Base-by-base conservation (phyloP, 2,329 filamentous ascomycete species). In the Penicillium sp. region DNA sequence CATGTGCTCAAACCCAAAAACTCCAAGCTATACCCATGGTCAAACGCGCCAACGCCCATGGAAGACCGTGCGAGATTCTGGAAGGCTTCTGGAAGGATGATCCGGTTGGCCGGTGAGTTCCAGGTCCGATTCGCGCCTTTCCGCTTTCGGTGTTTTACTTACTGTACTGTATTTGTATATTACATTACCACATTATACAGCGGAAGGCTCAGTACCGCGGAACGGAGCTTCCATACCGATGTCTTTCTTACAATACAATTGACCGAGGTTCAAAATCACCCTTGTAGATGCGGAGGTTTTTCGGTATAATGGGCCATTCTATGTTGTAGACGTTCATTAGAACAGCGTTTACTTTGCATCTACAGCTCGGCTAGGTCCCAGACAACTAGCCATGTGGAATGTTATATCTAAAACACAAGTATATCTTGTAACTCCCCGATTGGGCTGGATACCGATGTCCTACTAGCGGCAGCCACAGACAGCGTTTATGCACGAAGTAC, bases 41-140 rank as follows among this genome's bases (percentile, higher is more conserved):
- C 54, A 49, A 49, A 55, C 7, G 52, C 37, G 31, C 47, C 37
- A 37, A 55, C 32, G 35, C 14, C 55, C 53, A 49, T 6, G 48
- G 58, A 55, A 51, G 58, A 26, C 35, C 45, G 18, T 45, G 49
- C 52, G 24, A 43, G 38, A 20, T 65, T 64, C 58, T 57, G 55
- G 61, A 65, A 66, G 47, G 10, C 40, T 63, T 65, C 64, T 63
- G 58, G 64, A 65, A 65, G 58, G 55, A 29, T 20, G 59, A 54
- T 65, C 60, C 60, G 61, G 58, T 61, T 56, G 56, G 55, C 29
- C 38, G 40, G 38, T 35, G 50, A 43, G 14, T 39, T 56, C 43
- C 10, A 56, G 42, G 35, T 38, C 31, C 48, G 53, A 56, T 56
- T 37, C 10, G 22, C 42, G 16, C 53, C 3, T 56, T 56, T 14